Conservation (phyloP, 306 rosid genomes). For the Notholithocarpus densiflorus region DNA sequence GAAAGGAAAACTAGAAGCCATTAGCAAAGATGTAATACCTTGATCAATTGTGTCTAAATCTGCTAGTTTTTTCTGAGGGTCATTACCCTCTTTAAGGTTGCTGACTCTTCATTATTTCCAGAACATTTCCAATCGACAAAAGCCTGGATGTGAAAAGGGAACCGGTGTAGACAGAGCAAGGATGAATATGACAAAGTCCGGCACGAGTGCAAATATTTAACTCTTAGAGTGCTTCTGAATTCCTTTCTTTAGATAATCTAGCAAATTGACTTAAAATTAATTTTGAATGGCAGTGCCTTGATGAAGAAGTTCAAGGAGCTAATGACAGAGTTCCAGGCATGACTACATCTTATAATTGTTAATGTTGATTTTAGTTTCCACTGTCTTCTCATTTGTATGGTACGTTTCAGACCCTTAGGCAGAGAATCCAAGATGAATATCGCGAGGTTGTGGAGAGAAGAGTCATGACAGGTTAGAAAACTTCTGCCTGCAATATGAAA, state of each 20-base stretch:
- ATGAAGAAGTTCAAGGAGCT: constrained; percentile 82
- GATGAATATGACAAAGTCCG: constrained; percentile 90
- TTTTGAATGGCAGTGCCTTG: constrained; percentile 57
- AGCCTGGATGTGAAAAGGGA: constrained; percentile 94
- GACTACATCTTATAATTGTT: constrained; percentile 7
- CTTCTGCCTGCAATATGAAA: constrained; percentile 16
- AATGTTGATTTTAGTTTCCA: constrained; percentile 14
- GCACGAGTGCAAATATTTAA: constrained; percentile 15
- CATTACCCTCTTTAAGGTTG: background rate
- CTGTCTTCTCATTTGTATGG: constrained; percentile 22
- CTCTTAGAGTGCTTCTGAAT: constrained; percentile 3
- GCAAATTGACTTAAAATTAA: constrained; percentile 22
- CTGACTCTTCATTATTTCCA: constrained; percentile 37
- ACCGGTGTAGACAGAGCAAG: constrained; percentile 89
- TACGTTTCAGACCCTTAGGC: constrained; percentile 70
- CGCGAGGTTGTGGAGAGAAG: constrained; percentile 99
- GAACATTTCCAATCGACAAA: constrained; percentile 77
- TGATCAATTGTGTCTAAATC: constrained; percentile 12
- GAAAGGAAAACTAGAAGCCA: constrained; percentile 77
- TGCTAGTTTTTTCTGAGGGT: constrained; percentile 11
- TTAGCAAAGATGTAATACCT: constrained; percentile 72
- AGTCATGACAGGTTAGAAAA: constrained; percentile 83
- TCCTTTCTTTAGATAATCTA: background rate
- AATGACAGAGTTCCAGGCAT: constrained; percentile 93
- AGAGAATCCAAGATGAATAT: constrained; percentile 96